These are phyloP conservation scores for Leucosporidium scottii DNA, from an alignment of 768 basidiomycete genomes.

Conservation along the genomic window DNA sequence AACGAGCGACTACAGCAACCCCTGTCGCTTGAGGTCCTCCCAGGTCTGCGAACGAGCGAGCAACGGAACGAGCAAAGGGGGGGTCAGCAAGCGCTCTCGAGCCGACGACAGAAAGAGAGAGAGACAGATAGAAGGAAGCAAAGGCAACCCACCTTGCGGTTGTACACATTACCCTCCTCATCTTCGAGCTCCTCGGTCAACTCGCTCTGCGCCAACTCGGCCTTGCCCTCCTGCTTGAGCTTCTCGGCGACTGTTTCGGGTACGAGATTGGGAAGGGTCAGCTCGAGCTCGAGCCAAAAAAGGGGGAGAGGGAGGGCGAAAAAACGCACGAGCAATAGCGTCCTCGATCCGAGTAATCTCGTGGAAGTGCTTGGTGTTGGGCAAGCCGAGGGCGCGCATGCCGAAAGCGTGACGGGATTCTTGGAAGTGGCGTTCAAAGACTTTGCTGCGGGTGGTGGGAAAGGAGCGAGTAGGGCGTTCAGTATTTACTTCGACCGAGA, in stretches of 20 bases:
- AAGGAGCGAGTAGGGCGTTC: neutral
- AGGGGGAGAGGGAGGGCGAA: neutral
- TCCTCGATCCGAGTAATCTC: constrained; percentile 97
- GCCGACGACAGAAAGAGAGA: no score
- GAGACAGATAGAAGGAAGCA: neutral
- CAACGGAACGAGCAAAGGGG: neutral
- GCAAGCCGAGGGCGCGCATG: constrained; percentile 92
- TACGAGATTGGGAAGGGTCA: neutral
- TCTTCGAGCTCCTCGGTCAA: constrained; percentile 98
- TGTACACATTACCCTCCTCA: constrained; percentile 96
- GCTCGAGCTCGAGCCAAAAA: no score
- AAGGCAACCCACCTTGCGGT: constrained; percentile 55
- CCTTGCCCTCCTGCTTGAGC: constrained; percentile 90
- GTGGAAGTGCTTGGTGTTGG: constrained; percentile 98
- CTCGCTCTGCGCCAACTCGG: constrained; percentile 86
- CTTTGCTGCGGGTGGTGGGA: constrained; percentile 59
- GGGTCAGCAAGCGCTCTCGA: neutral
- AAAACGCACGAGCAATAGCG: constrained; percentile 74
- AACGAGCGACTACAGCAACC: constrained; percentile 19
- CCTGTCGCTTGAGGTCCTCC: constrained; percentile 38
- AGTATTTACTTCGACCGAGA: neutral
- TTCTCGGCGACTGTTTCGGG: constrained; percentile 75
- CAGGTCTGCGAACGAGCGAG: constrained; percentile 22
- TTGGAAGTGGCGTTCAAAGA: constrained; percentile 94
- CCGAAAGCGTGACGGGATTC: constrained; percentile 96